Evolutionary conservation across 169 alveolate genomes (phyloP).

Genomic region (Theileria annulata): DNA sequence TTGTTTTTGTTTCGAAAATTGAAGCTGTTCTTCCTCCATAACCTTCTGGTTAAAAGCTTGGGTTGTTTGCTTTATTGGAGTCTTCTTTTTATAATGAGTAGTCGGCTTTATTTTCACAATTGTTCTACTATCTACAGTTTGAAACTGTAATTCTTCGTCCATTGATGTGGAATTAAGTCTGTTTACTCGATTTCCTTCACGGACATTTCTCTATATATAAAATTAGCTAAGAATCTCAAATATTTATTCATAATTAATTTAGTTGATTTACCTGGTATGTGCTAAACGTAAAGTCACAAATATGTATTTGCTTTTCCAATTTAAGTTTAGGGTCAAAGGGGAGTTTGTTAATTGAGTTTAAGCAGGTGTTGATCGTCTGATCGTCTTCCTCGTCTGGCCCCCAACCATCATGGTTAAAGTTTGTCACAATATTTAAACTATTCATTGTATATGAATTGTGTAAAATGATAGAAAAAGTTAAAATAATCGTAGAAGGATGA

Average conservation of each 20-base stretch:
- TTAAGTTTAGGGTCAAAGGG: constrained; percentile 84
- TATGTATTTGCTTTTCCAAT: constrained; percentile 77
- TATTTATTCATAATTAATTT: background rate
- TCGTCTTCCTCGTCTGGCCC: constrained; percentile 77
- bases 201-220: constrained; percentile 42
- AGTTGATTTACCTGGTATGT: constrained; percentile 66
- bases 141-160: constrained; percentile 79
- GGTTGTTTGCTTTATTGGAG: constrained; percentile 72
- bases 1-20: constrained; percentile 71
- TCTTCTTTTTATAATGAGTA: constrained; percentile 65
- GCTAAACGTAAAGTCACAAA: constrained; percentile 82
- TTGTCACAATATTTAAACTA: constrained; percentile 28
- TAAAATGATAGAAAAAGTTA: background rate
- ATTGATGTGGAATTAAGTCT: constrained; percentile 52
- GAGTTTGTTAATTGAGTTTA: constrained; percentile 71
- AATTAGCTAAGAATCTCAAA: background rate
- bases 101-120: constrained; percentile 66
- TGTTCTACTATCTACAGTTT: constrained; percentile 76
- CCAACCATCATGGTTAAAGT: constrained; percentile 66
- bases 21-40: constrained; percentile 78
- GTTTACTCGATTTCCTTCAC: constrained; percentile 66
- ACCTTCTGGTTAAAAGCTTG: constrained; percentile 81
- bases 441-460: background rate
- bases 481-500: background rate
- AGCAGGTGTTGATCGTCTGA: constrained; percentile 71